Evolutionary conservation across 2,329 filamentous ascomycete genomes (phyloP).

Genomic region (Macrophomina tecta): DNA sequence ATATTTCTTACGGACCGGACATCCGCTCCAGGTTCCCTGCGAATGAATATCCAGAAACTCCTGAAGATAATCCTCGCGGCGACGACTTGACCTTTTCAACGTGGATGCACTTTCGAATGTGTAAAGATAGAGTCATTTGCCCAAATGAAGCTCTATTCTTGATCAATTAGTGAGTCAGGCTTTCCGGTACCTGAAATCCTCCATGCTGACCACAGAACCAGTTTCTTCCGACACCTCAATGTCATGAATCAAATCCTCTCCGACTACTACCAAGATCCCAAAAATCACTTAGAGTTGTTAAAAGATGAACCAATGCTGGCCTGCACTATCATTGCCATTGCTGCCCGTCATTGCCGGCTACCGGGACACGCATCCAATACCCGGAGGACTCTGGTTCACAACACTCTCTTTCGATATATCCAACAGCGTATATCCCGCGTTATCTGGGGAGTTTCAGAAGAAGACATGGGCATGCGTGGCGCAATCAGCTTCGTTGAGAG

Average conservation of each 20-base stretch:
- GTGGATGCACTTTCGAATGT: slow-evolving; percentile 23
- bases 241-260: slow-evolving; percentile 13
- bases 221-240: slow-evolving; percentile 23
- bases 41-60: neutral
- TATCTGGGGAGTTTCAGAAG: slow-evolving; percentile 21
- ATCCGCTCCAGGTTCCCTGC: neutral
- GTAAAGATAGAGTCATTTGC: slow-evolving; percentile 18
- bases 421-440: slow-evolving; percentile 4
- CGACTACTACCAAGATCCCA: slow-evolving; percentile 22
- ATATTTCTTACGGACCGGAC: neutral
- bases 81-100: slow-evolving; percentile 15
- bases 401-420: slow-evolving; percentile 16
- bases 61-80: slow-evolving; percentile 8
- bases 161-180: slow-evolving; percentile 17
- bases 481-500: slow-evolving; percentile 21
- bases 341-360: slow-evolving; percentile 8
- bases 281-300: slow-evolving; percentile 17
- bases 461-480: slow-evolving; percentile 3
- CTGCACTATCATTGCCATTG: slow-evolving; percentile 21
- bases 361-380: slow-evolving; percentile 15
- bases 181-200: neutral
- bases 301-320: slow-evolving; percentile 18
- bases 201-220: neutral
- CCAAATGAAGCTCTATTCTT: slow-evolving; percentile 20
- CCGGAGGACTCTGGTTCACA: slow-evolving; percentile 13